Base-by-base conservation (phyloP, 768 basidiomycete genomes). In the Boletus rubropictus region DNA sequence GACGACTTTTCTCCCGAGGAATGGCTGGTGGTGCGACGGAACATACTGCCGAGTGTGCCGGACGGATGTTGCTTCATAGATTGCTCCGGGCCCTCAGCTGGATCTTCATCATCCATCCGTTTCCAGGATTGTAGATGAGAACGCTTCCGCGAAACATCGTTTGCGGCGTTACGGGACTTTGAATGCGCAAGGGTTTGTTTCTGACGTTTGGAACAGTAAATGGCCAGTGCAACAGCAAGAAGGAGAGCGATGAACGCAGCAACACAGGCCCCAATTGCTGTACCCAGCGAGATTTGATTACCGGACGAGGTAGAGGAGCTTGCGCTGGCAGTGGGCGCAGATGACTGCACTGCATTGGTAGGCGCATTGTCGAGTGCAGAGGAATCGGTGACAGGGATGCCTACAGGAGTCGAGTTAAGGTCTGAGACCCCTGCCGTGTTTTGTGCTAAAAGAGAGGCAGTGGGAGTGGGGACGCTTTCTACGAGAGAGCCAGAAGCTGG, bases 201-300 rank as follows among this genome's bases (percentile, higher is more conserved):
- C 61, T 66, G 53, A 64, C 70, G 56, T 39, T 67, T 72, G 63
- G 79, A 81, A 47, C 79, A 72, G 69, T 75, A 78, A 35, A 83
- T 46, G 34, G 83, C 64, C 9, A 80, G 54, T 34, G 78, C 70
- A 39, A 86, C 63, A 18, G 76, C 62, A 27, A 73, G 57, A 25
- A 74, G 70, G 37, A 81, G 76, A 32, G 75, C 75, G 17, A 59
- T 25, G 55, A 85, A 73, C 21, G 81, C 79, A 4, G 76, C 84
- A 1, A 84, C 67, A 52, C 84, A 86, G 18, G 75, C 74, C 4
- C 76, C 84, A 28, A 87, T 69, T 28, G 84, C 82, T 5, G 80
- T 76, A 48, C 73, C 69, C 1, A 72, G 31, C 1, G 72, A 47
- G 21, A 66, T 63, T 24, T 64, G 48, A 28, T 46, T 42, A 3